Conservation (phyloP, 805 yeast species). For the Schizosaccharomyces cryophilus region DNA sequence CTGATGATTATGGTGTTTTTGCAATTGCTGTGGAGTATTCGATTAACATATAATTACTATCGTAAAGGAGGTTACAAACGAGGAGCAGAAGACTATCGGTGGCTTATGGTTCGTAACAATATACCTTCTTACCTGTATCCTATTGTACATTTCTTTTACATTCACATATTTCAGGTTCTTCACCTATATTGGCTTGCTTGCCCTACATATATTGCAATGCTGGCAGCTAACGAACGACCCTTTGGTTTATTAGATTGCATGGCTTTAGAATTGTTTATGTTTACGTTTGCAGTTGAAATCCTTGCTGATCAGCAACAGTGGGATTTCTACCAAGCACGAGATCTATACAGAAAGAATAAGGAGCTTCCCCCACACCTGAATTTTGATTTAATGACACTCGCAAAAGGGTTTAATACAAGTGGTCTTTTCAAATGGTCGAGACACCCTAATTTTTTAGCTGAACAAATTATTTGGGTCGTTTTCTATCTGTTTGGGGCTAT, state of each 20-base stretch:
- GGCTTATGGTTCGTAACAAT: background rate
- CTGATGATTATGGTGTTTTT: background rate
- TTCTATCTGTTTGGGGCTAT: slow-evolving; percentile 5
- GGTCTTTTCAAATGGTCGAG: slow-evolving; percentile 7
- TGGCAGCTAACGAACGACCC: background rate
- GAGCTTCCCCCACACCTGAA: background rate
- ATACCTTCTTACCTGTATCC: background rate
- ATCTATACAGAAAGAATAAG: background rate
- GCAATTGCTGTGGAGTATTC: slow-evolving; percentile 5
- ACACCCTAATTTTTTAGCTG: slow-evolving; percentile 12
- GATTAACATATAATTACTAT: slow-evolving; percentile 3
- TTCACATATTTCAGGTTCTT: background rate
- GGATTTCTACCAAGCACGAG: background rate
- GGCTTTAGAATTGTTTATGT: background rate
- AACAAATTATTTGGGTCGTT: slow-evolving; percentile 6
- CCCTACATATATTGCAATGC: background rate
- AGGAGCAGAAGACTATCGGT: slow-evolving; percentile 2
- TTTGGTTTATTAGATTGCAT: slow-evolving; percentile 1
- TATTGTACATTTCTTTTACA: background rate
- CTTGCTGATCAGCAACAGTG: slow-evolving; percentile 5
- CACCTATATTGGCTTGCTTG: background rate
- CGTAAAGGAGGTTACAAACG: slow-evolving; percentile 5
- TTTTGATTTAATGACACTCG: background rate
- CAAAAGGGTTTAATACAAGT: slow-evolving; percentile 5
- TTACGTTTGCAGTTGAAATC: background rate